Percentiles rank a stretch among this genome's conserved stretches.
Conservation (phyloP, 495 filamentous ascomycete genomes). For the Neurospora discreta region DNA sequence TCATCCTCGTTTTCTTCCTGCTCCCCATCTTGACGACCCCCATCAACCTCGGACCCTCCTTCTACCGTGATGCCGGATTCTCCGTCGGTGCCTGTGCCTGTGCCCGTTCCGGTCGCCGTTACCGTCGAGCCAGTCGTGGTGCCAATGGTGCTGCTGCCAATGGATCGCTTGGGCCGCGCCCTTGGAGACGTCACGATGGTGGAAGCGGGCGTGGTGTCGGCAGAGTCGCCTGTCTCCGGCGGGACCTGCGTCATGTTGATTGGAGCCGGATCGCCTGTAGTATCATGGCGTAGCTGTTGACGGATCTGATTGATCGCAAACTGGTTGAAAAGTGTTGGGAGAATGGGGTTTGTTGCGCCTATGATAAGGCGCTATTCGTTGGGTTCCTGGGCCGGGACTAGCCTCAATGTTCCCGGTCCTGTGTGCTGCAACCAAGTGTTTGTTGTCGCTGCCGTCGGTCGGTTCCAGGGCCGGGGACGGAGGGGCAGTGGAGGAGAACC, state of each 20-base stretch:
- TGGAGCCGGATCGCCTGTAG: conserved; percentile 5
- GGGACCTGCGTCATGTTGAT: conserved; percentile 36
- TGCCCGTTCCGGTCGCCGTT: not conserved
- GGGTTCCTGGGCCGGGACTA: not conserved
- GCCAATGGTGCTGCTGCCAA: not conserved
- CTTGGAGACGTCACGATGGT: not conserved
- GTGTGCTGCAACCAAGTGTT: not conserved
- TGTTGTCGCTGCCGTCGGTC: not conserved
- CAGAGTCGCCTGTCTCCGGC: conserved; percentile 27
- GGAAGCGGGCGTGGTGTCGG: not conserved
- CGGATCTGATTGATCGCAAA: conserved; percentile 1
- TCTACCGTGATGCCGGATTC: not conserved
- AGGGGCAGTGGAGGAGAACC: not conserved
- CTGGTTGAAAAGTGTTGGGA: not conserved
- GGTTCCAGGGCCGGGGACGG: not conserved
- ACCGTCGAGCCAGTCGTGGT: not conserved
- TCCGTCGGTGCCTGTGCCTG: not conserved
- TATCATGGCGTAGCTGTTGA: conserved; percentile 15
- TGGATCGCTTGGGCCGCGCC: not conserved
- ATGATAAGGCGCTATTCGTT: not conserved
- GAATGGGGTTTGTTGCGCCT: not conserved
- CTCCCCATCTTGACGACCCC: conserved; percentile 1
- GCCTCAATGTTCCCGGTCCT: not conserved
- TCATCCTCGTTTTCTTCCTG: conserved; percentile 19
- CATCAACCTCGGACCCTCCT: conserved; percentile 4